Evolutionary conservation across 2,329 filamentous ascomycete genomes (phyloP).

Genomic region (Cryphonectria naterciae): DNA sequence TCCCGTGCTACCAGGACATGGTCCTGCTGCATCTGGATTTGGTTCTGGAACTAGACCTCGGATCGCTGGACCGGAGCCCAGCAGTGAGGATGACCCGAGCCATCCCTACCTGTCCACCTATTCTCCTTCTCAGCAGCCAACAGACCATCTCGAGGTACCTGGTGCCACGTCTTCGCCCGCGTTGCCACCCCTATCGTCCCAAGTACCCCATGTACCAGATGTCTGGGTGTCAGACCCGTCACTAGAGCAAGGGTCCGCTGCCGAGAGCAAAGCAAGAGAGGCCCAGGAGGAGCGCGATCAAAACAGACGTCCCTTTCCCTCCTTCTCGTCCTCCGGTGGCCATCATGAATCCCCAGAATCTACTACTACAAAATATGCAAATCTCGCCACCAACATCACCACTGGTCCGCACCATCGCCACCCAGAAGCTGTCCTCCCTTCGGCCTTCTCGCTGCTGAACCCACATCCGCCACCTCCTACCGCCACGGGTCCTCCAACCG

Average conservation of each 20-base stretch:
- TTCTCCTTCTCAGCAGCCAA: not conserved
- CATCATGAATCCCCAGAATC: slow-evolving; percentile 10
- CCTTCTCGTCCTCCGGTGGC: not conserved
- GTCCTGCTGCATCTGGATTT: not conserved
- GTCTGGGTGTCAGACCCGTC: slow-evolving; percentile 55
- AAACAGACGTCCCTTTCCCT: slow-evolving; percentile 13
- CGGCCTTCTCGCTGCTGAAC: slow-evolving; percentile 14
- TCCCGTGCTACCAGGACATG: slow-evolving; percentile 5
- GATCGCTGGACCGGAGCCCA: not conserved
- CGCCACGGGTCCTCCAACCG: not conserved
- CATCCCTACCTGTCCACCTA: slow-evolving; percentile 29
- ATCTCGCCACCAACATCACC: not conserved
- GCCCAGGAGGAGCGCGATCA: slow-evolving; percentile 45
- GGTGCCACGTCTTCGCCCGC: slow-evolving; percentile 16
- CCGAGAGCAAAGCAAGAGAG: slow-evolving; percentile 49
- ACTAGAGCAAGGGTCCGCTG: slow-evolving; percentile 41
- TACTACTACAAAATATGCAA: slow-evolving; percentile 1
- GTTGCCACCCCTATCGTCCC: slow-evolving; percentile 34
- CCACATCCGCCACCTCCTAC: not conserved
- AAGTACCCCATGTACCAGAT: slow-evolving; percentile 51
- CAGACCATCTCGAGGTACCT: slow-evolving; percentile 8
- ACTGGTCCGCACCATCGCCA: not conserved
- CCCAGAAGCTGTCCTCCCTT: not conserved
- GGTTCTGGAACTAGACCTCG: not conserved
- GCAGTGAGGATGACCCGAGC: slow-evolving; percentile 28